phyloP scores from a whole-genome alignment of 768 basidiomycete genomes.

The Cystoderma amianthinum region DNA sequence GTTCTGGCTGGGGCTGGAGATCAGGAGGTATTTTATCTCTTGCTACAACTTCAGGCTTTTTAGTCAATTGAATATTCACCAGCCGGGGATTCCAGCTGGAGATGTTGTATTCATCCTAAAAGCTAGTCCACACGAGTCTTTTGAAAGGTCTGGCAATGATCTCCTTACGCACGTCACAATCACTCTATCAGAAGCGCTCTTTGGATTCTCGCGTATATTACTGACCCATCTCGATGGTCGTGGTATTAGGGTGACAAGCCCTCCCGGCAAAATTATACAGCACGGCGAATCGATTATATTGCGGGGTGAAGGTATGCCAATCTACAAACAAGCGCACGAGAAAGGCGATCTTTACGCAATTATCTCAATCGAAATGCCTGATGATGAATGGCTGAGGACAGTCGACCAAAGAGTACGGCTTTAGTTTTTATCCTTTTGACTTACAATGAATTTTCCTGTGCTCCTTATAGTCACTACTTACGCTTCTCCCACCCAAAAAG shows the following conservation, averaged over 20 bases:
- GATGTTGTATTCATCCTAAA: constrained; percentile 86
- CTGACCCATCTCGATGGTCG: constrained; percentile 91
- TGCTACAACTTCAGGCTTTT: too few species aligned
- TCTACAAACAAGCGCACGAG: constrained; percentile 52
- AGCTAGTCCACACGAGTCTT: constrained; percentile 61
- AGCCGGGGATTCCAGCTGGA: constrained; percentile 85
- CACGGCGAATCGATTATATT: constrained; percentile 69
- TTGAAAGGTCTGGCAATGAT: constrained; percentile 79
- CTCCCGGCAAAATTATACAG: constrained; percentile 69
- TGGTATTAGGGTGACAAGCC: constrained; percentile 74
- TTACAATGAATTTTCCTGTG: constrained; percentile 3
- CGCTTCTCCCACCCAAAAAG: constrained; percentile 73
- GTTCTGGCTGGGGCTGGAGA: constrained; percentile 91
- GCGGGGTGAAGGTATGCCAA: constrained; percentile 87
- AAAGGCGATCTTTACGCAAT: constrained; percentile 82
- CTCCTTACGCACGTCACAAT: constrained; percentile 77
- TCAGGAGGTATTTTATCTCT: constrained; percentile 75
- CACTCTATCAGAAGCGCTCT: constrained; percentile 87
- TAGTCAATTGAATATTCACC: too few species aligned
- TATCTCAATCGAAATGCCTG: constrained; percentile 87
- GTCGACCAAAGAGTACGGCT: constrained; percentile 49
- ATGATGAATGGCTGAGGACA: constrained; percentile 63
- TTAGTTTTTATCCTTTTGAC: background rate
- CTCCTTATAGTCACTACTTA: constrained; percentile 46
- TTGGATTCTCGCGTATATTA: constrained; percentile 91